Evolutionary conservation across 31 red algal genomes (phyloP).

Genomic region (Endocladia muricata): DNA sequence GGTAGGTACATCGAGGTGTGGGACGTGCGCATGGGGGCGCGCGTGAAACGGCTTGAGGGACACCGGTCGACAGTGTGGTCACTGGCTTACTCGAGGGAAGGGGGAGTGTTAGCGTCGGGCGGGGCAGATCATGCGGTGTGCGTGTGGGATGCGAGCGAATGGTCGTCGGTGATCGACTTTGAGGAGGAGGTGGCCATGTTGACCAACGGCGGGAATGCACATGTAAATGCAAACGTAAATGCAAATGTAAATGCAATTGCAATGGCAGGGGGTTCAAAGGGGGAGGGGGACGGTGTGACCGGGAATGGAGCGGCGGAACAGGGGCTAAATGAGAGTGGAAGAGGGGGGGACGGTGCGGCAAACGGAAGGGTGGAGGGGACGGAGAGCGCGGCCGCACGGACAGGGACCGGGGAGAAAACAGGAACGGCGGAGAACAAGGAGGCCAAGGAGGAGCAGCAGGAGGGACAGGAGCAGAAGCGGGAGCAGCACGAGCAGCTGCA

Average conservation of each 20-base stretch:
- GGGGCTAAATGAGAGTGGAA: background rate
- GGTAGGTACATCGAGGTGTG: slow-evolving; percentile 60
- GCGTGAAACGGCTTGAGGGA: slow-evolving; percentile 24
- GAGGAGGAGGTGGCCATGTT: slow-evolving; percentile 4
- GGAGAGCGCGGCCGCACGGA: background rate
- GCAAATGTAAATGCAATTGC: too few relatives aligned
- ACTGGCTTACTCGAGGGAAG: slow-evolving; percentile 56
- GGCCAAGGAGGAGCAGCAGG: background rate
- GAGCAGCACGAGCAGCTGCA: slow-evolving; percentile 18
- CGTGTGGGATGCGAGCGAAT: slow-evolving; percentile 54
- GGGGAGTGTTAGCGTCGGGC: slow-evolving; percentile 52
- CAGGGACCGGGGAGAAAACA: background rate
- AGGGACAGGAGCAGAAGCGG: slow-evolving; percentile 3
- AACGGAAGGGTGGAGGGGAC: background rate
- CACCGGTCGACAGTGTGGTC: slow-evolving; percentile 75
- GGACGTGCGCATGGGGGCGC: slow-evolving; percentile 75
- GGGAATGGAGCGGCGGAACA: slow-evolving; percentile 10
- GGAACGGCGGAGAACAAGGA: background rate
- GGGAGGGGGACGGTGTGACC: background rate
- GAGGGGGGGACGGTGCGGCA: slow-evolving; percentile 7
- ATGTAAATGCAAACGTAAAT: too few relatives aligned
- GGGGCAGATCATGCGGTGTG: slow-evolving; percentile 55
- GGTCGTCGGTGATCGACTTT: slow-evolving; percentile 27
- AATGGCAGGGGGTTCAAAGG: too few relatives aligned
- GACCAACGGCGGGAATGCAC: slow-evolving; percentile 4